A percentile compares a stretch with the other conserved stretches of the same genome.
Conservation (phyloP, 208 protist genomes). For the Acanthamoeba healyi region DNA sequence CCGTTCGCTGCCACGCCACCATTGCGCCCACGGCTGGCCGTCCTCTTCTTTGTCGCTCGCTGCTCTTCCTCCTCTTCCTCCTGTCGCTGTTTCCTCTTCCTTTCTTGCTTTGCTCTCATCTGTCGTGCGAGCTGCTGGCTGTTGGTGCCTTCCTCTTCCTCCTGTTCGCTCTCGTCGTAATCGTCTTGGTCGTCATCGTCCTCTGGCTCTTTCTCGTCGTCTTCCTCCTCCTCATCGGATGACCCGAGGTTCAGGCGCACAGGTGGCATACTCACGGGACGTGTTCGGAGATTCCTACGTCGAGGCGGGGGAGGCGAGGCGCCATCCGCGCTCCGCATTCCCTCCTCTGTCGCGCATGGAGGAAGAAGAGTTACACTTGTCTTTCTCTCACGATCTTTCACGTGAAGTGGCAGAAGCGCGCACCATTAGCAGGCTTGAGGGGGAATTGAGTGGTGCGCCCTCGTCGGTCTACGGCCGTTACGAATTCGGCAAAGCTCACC, state of each 20-base stretch:
- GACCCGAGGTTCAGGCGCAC: not conserved
- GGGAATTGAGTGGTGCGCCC: not conserved
- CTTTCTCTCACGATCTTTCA: no score
- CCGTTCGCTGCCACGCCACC: not conserved
- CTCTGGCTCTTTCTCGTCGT: not conserved
- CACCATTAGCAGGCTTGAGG: not conserved
- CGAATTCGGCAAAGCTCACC: not conserved
- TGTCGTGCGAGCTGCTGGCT: not conserved
- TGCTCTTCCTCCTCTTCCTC: not conserved
- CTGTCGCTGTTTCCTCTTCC: not conserved
- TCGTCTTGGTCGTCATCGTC: conserved; percentile 31
- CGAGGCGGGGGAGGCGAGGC: not conserved
- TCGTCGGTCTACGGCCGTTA: not conserved
- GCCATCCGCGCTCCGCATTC: not conserved
- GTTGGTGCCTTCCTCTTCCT: not conserved
- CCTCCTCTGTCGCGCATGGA: not conserved
- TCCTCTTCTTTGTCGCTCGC: not conserved
- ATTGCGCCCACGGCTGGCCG: no score
- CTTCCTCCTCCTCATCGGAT: not conserved
- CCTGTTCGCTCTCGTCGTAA: not conserved
- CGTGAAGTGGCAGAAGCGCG: not conserved
- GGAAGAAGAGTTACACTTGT: not conserved
- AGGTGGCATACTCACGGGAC: not conserved
- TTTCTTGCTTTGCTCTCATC: not conserved
- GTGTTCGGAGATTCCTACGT: not conserved